Evolutionary conservation across 805 yeast species (phyloP), one percentile per base, ranked within the genome.

Genomic region (Lachancea sp.): DNA sequence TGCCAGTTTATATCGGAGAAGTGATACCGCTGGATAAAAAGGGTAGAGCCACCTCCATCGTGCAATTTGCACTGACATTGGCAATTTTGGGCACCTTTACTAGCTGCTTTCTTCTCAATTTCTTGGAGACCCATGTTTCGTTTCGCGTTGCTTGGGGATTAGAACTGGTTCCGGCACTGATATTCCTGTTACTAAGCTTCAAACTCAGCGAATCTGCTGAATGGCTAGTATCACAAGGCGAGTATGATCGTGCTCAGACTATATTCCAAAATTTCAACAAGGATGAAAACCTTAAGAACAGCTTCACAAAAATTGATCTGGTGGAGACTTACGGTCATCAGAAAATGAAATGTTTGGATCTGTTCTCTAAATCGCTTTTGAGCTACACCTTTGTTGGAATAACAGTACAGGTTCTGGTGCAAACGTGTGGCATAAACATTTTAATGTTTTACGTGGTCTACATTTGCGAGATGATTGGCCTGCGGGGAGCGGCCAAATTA

Each of bases 71-170:
- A 53, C 71, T 78, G 35, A 79, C 82, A 1, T 70, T 74, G 51
- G 83, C 84, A 29, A 78, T 79, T 41, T 66, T 79, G 71, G 57
- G 72, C 46, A 78, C 79, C 60, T 78, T 74, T 55, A 78, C 73
- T 42, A 56, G 76, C 3, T 68, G 75, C 12, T 70, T 72, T 50
- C 71, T 73, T 7, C 13, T 78, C 71, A 59, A 69, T 70, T 5
- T 66, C 56, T 60, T 73, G 22, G 54, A 63, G 9, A 66, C 68
- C 10, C 75, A 74, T 17, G 60, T 68, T 38, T 72, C 84, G 41
- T 81, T 82, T 74, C 72, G 90, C 55, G 59, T 77, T 18, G 84
- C 79, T 46, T 71, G 90, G 85, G 69, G 78, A 57, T 36, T 85
- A 66, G 71, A 75, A 67, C 63, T 74, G 61, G 50, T 81, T 59